These are phyloP conservation scores for Pyrenophora graminea DNA, from an alignment of 2,329 filamentous ascomycete species.

Conservation along the genomic window DNA sequence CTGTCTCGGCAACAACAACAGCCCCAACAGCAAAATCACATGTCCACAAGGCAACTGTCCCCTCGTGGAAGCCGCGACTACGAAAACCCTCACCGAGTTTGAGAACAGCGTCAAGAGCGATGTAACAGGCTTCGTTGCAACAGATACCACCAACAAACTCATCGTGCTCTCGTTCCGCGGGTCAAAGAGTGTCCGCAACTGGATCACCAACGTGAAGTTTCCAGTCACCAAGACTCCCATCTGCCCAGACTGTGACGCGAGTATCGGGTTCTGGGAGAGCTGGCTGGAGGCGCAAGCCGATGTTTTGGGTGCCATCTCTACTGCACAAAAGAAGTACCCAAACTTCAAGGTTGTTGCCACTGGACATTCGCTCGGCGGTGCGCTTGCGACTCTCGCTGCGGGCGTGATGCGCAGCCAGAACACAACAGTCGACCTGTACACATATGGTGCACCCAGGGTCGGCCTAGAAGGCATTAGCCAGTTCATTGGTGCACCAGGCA, in stretches of 20 bases:
- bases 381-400: conserved; percentile 64
- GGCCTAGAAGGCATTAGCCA: conserved; percentile 61
- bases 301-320: conserved; percentile 52
- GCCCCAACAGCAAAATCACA: conserved; percentile 48
- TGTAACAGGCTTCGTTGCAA: conserved; percentile 54
- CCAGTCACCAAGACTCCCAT: conserved; percentile 48
- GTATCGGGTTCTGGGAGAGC: conserved; percentile 63
- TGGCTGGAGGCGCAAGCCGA: conserved; percentile 59
- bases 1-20: conserved; percentile 55
- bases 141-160: conserved; percentile 53
- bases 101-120: conserved; percentile 50
- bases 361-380: conserved; percentile 71
- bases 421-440: conserved; percentile 61
- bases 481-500: conserved; percentile 59
- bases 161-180: conserved; percentile 67
- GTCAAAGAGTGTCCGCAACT: conserved; percentile 63
- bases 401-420: conserved; percentile 59
- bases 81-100: conserved; percentile 54
- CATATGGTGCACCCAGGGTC: conserved; percentile 68
- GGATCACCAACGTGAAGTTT: conserved; percentile 60
- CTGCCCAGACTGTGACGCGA: conserved; percentile 55
- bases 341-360: conserved; percentile 61
- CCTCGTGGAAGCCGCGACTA: conserved; percentile 52
- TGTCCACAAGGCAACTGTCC: conserved; percentile 56
- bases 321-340: conserved; percentile 55